Percentiles rank a stretch among this genome's conserved stretches.
These are phyloP conservation scores for Pilobolus umbonatus DNA, from an alignment of 192 early-diverging fungal genomes.

Conservation along the genomic window DNA sequence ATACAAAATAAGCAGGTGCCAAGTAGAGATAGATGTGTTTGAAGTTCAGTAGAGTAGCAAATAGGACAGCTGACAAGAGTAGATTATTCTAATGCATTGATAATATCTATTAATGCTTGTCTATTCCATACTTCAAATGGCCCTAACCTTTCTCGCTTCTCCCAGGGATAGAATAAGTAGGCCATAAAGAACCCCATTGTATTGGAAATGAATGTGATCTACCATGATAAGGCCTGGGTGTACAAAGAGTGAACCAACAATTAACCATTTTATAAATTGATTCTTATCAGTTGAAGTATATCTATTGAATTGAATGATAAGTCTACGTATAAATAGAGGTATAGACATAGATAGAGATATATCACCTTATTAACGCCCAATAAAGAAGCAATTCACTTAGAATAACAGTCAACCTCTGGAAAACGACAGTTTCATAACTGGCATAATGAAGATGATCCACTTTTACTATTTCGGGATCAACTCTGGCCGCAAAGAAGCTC, in stretches of 20 bases:
- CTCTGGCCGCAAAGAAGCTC: conserved; percentile 46
- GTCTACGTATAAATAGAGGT: conserved; percentile 2
- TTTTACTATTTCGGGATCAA: conserved; percentile 73
- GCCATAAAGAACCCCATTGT: conserved; percentile 92
- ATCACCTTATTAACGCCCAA: conserved; percentile 55
- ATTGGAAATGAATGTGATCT: conserved; percentile 97
- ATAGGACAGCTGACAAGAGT: conserved; percentile 66
- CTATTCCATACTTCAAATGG: background rate
- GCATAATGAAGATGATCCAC: conserved; percentile 66
- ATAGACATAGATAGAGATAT: background rate
- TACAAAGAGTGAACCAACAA: conserved; percentile 56
- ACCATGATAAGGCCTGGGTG: conserved; percentile 79
- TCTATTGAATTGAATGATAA: conserved; percentile 4
- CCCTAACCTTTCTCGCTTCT: conserved; percentile 67
- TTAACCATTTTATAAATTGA: conserved; percentile 34
- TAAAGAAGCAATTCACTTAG: conserved; percentile 77
- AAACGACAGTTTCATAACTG: conserved; percentile 62
- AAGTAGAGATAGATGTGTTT: conserved; percentile 96
- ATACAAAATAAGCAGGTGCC: conserved; percentile 91
- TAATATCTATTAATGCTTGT: background rate
- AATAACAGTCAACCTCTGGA: conserved; percentile 82
- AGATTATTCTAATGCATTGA: conserved; percentile 40
- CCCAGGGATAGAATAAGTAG: conserved; percentile 76
- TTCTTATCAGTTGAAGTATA: conserved; percentile 19
- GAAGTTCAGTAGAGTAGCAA: conserved; percentile 90